A percentile compares a stretch with the other conserved stretches of the same genome.
These are phyloP conservation scores for Cladochytrium replicatum DNA, from an alignment of 192 early-diverging fungal genomes.

Conservation along the genomic window DNA sequence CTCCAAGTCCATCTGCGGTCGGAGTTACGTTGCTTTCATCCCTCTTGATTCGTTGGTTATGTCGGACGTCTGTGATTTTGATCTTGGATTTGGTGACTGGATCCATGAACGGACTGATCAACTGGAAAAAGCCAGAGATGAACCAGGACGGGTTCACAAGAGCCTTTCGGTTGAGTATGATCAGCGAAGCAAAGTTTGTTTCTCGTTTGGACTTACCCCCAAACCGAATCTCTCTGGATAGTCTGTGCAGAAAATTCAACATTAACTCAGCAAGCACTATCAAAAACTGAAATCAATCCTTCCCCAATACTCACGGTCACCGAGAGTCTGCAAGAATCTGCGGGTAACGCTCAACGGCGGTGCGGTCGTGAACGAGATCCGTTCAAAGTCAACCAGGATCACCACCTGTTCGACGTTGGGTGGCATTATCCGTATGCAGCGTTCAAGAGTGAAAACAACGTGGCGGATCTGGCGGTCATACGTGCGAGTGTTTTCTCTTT, in stretches of 20 bases:
- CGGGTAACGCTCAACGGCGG: slow-evolving; percentile 24
- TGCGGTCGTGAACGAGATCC: slow-evolving; percentile 62
- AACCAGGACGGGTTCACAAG: too few relatives aligned
- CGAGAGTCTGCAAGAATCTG: slow-evolving; percentile 63
- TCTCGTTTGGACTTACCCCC: slow-evolving; percentile 27
- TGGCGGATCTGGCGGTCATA: too few relatives aligned
- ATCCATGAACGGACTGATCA: slow-evolving; percentile 84
- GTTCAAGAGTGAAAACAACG: too few relatives aligned
- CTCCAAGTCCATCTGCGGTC: slow-evolving; percentile 10
- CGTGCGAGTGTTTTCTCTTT: too few relatives aligned
- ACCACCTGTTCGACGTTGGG: slow-evolving; percentile 63
- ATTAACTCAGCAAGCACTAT: too few relatives aligned
- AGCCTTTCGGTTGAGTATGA: too few relatives aligned
- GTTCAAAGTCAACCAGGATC: slow-evolving; percentile 75
- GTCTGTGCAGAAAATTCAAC: too few relatives aligned
- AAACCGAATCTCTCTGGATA: slow-evolving; percentile 79
- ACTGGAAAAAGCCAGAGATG: too few relatives aligned
- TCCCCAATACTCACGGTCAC: too few relatives aligned
- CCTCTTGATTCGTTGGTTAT: slow-evolving; percentile 24
- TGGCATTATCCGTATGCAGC: slow-evolving; percentile 58
- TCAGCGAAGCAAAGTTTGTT: slow-evolving; percentile 15
- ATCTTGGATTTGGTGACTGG: slow-evolving; percentile 83
- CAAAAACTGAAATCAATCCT: too few relatives aligned
- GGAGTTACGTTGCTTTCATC: too few relatives aligned
- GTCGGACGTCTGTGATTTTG: slow-evolving; percentile 64